Conservation (phyloP, 2,329 filamentous ascomycete genomes). For the Colletotrichum cuscutae region DNA sequence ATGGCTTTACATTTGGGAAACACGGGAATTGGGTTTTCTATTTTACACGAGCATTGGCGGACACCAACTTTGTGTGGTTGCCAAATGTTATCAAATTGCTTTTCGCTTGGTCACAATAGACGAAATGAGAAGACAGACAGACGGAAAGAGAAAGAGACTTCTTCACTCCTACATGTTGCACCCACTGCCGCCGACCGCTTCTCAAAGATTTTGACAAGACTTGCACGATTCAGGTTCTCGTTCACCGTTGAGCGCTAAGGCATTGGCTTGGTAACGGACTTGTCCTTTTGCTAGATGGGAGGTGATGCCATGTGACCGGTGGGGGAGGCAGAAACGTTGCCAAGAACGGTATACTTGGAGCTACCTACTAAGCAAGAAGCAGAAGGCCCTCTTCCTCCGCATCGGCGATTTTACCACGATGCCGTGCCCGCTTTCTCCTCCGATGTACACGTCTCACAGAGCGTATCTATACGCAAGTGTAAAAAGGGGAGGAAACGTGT, state of each 20-base stretch:
- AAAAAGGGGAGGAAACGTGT: background rate
- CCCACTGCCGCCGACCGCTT: background rate
- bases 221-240: background rate
- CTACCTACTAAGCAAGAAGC: background rate
- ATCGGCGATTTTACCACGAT: background rate
- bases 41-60: background rate
- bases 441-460: no score
- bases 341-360: background rate
- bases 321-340: background rate
- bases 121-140: background rate
- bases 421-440: background rate
- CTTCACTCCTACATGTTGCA: background rate
- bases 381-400: no score
- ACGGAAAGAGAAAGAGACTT: background rate
- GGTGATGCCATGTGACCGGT: conserved; percentile 11
- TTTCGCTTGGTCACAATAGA: background rate
- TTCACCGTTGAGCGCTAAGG: background rate
- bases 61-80: background rate
- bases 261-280: background rate
- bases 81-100: background rate
- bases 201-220: background rate
- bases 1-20: background rate
- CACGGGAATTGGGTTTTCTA: background rate
- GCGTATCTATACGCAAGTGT: background rate
- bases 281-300: background rate